Evolutionary conservation across 257 asterid species (phyloP).

Genomic region (Jasminum sambac): DNA sequence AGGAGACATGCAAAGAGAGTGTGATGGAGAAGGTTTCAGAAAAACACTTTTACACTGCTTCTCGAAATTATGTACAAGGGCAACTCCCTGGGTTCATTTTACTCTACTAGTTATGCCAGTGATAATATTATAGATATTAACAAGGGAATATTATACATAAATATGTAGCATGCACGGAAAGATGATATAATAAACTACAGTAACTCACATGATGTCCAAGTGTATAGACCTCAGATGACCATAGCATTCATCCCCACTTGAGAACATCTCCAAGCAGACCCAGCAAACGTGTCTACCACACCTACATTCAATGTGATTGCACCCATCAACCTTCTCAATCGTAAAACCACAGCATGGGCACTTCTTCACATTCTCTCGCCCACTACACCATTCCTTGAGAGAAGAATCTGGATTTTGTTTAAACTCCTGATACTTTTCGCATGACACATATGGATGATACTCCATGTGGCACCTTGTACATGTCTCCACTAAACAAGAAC

Average conservation of each 20-base stretch:
- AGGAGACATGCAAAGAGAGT: background rate
- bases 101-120: constrained; percentile 6
- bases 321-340: constrained; percentile 89
- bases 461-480: constrained; percentile 89
- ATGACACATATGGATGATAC: constrained; percentile 64
- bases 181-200: background rate
- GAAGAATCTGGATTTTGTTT: constrained; percentile 80
- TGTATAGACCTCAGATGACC: constrained; percentile 70
- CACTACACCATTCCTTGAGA: constrained; percentile 72
- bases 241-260: constrained; percentile 60
- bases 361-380: constrained; percentile 67
- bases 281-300: constrained; percentile 91
- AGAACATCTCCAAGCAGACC: constrained; percentile 67
- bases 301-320: constrained; percentile 80
- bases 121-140: constrained; percentile 2
- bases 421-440: constrained; percentile 64
- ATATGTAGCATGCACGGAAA: constrained; percentile 6
- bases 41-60: background rate
- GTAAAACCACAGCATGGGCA: constrained; percentile 76
- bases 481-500: constrained; percentile 76
- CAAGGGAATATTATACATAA: background rate
- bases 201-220: constrained; percentile 33
- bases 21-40: background rate
- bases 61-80: constrained; percentile 23
- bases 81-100: constrained; percentile 3